phyloP scores from a whole-genome alignment of 2,329 filamentous ascomycete species.

The Tolypocladium tropicale region DNA sequence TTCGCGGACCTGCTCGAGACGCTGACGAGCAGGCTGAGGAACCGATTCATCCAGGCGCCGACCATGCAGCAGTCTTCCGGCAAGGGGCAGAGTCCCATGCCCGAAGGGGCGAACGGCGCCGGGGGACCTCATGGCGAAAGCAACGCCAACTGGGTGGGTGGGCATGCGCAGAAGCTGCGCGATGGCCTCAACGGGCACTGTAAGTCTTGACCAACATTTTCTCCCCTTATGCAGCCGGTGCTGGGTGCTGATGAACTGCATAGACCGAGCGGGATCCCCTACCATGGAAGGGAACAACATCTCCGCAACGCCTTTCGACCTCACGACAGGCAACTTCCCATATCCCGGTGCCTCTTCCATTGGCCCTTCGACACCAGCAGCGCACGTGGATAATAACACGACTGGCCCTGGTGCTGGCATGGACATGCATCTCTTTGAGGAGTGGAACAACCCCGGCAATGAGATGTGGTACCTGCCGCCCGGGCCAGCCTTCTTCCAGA shows the following conservation, averaged over 20 bases:
- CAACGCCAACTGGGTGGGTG: slow-evolving; percentile 20
- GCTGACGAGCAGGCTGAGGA: slow-evolving; percentile 61
- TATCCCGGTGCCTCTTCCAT: slow-evolving; percentile 40
- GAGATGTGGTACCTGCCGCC: slow-evolving; percentile 61
- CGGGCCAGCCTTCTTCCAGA: slow-evolving; percentile 54
- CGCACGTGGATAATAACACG: slow-evolving; percentile 21
- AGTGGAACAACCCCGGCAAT: slow-evolving; percentile 44
- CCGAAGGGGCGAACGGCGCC: slow-evolving; percentile 18
- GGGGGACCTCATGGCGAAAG: slow-evolving; percentile 15
- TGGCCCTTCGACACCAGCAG: slow-evolving; percentile 38
- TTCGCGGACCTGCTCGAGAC: slow-evolving; percentile 78
- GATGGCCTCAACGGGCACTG: slow-evolving; percentile 29
- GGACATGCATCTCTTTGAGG: slow-evolving; percentile 36
- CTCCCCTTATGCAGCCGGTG: neutral
- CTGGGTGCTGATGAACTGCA: slow-evolving; percentile 10
- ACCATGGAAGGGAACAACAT: slow-evolving; percentile 37
- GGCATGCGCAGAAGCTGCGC: slow-evolving; percentile 28
- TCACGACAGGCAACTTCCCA: slow-evolving; percentile 43
- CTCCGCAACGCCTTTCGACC: slow-evolving; percentile 53
- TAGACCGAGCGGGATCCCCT: slow-evolving; percentile 25
- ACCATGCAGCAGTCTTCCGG: slow-evolving; percentile 30
- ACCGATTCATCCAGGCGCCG: slow-evolving; percentile 61
- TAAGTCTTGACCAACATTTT: slow-evolving; percentile 10
- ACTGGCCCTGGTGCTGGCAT: slow-evolving; percentile 13
- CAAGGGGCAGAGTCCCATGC: slow-evolving; percentile 30